phyloP scores from a whole-genome alignment of 2,329 filamentous ascomycete species.

The Sarocladiaceae sp. region DNA sequence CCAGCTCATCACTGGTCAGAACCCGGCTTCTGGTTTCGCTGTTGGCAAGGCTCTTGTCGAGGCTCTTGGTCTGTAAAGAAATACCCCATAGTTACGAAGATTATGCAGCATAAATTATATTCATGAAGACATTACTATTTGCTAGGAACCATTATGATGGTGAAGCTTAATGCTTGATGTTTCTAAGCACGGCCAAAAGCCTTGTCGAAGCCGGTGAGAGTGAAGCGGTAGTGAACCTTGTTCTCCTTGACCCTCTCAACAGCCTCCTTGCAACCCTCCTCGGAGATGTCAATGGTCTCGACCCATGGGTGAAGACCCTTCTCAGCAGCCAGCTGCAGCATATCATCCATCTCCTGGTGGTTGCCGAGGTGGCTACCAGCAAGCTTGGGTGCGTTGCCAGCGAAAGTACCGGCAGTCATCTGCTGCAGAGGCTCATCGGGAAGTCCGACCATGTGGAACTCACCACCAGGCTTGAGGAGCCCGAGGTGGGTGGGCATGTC shows the following conservation, averaged over 20 bases:
- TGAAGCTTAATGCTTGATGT: background rate
- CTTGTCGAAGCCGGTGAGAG: conserved; percentile 64
- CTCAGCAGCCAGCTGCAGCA: conserved; percentile 53
- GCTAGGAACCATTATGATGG: too few species aligned
- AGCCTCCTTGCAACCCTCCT: conserved; percentile 65
- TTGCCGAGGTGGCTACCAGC: conserved; percentile 57
- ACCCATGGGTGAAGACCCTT: conserved; percentile 54
- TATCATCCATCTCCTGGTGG: conserved; percentile 53
- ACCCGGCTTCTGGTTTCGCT: conserved; percentile 46
- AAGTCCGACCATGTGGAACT: conserved; percentile 55
- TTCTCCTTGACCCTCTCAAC: conserved; percentile 66
- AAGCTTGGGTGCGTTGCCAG: conserved; percentile 48
- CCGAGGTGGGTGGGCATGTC: conserved; percentile 48
- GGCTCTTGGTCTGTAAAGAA: conserved; percentile 29
- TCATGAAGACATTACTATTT: background rate
- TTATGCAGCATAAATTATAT: background rate
- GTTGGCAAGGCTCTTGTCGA: conserved; percentile 49
- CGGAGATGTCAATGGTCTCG: conserved; percentile 60
- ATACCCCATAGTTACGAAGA: background rate
- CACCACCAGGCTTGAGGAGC: conserved; percentile 46
- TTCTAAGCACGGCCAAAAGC: conserved; percentile 38
- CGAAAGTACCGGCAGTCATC: conserved; percentile 37
- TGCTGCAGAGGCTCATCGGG: conserved; percentile 45
- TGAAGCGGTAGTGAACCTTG: conserved; percentile 69
- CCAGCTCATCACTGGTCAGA: conserved; percentile 54